A percentile compares a stretch with the other conserved stretches of the same genome.
Conservation (phyloP, 1,284 basidiomycete species). For the Boletellus sp. region DNA sequence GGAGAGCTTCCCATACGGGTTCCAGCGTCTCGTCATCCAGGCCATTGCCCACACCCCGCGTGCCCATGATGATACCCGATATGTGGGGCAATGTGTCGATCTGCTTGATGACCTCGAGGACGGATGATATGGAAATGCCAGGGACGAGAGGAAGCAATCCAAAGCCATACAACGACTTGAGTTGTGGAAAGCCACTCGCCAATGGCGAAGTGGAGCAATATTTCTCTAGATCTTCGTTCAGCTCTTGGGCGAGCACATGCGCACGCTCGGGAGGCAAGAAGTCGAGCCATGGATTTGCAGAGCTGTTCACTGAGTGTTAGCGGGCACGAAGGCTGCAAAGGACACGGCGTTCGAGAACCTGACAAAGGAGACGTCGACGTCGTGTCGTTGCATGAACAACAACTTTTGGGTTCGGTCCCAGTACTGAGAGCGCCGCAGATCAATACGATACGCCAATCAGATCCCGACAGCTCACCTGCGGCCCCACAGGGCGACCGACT, state of each 20-base stretch:
- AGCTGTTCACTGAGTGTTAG: slow-evolving; percentile 37
- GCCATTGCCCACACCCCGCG: slow-evolving; percentile 72
- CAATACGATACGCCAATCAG: slow-evolving; percentile 20
- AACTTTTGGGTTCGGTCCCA: slow-evolving; percentile 76
- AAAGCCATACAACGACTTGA: slow-evolving; percentile 75
- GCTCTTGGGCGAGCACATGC: slow-evolving; percentile 55
- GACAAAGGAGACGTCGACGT: slow-evolving; percentile 57
- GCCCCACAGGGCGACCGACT: slow-evolving; percentile 65
- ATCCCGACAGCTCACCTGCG: slow-evolving; percentile 42
- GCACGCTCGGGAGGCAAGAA: slow-evolving; percentile 73
- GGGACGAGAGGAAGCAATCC: slow-evolving; percentile 82
- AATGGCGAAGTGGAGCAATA: slow-evolving; percentile 68
- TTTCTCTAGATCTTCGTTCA: slow-evolving; percentile 74
- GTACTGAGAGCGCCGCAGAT: slow-evolving; percentile 44
- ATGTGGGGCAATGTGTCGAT: slow-evolving; percentile 66
- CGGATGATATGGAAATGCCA: slow-evolving; percentile 47
- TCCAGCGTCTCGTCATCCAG: slow-evolving; percentile 76
- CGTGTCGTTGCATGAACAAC: slow-evolving; percentile 60
- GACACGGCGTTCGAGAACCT: slow-evolving; percentile 35
- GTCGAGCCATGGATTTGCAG: slow-evolving; percentile 88
- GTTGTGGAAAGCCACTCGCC: slow-evolving; percentile 25
- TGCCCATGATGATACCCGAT: slow-evolving; percentile 80
- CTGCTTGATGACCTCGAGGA: slow-evolving; percentile 63
- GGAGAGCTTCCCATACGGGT: slow-evolving; percentile 73
- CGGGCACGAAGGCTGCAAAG: slow-evolving; percentile 4